A percentile compares a stretch with the other conserved stretches of the same genome.
Evolutionary conservation across 2,329 filamentous ascomycete species (phyloP).

Genomic region (Hysterium pulicare): DNA sequence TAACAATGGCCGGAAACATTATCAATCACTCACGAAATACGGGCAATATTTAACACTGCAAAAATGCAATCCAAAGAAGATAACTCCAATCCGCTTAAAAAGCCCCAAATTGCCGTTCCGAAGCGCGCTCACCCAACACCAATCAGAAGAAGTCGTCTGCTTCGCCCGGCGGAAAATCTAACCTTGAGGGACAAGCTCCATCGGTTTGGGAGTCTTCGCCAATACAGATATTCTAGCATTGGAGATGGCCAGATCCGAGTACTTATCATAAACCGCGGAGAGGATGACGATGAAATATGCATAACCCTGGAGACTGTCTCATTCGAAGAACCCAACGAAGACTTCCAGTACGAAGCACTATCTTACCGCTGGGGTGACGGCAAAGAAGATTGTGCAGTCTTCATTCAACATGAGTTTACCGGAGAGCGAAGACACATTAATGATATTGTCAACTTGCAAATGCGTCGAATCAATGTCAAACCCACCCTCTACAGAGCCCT

Average conservation of each 20-base stretch:
- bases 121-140: neutral
- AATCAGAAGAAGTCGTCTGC: neutral
- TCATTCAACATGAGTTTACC: neutral
- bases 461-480: neutral
- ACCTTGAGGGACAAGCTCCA: neutral
- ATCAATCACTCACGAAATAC: too few species aligned
- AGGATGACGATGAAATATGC: neutral
- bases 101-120: too few species aligned
- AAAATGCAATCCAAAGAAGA: too few species aligned
- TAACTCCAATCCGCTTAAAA: too few species aligned
- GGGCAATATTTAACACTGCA: too few species aligned
- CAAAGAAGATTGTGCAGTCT: neutral
- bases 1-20: too few species aligned
- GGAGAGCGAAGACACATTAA: neutral
- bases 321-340: neutral
- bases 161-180: neutral
- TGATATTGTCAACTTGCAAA: neutral
- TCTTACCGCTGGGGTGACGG: constrained; percentile 4
- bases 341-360: neutral
- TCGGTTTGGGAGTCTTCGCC: neutral
- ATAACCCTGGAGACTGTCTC: neutral
- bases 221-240: neutral
- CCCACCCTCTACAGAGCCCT: neutral
- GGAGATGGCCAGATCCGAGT: neutral
- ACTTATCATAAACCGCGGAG: neutral